Evolutionary conservation across 1,284 basidiomycete species (phyloP), one percentile per base, ranked within the genome.

Genomic region (Mrakiaceae sp.): DNA sequence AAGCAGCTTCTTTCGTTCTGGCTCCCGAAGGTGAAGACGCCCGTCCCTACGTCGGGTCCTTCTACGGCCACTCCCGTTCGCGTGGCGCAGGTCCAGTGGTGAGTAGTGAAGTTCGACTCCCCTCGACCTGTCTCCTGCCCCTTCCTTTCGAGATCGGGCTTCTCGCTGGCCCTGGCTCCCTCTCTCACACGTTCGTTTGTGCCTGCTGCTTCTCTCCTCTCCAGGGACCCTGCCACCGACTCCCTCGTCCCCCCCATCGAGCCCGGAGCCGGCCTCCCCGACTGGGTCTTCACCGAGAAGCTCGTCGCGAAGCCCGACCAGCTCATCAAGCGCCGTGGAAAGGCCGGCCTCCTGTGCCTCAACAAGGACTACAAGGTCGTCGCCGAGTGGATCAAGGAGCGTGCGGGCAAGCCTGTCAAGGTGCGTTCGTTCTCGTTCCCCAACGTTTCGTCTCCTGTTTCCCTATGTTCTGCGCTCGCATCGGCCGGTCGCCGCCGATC

Each of bases 241-340:
- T 78, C 85, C 46, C 85, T 96, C 80, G 90, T 88, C 51, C 77
- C 77, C 56, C 72, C 74, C 60, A 75, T 78, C 70, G 70, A 74
- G 69, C 84, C 90, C 64, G 87, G 87, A 69, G 81, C 78, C 61
- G 81, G 84, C 72, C 81, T 92, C 67, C 88, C 88, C 57, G 77
- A 81, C 69, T 91, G 94, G 94, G 89, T 98, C 64, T 86, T 86
- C 80, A 82, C 80, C 73, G 73, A 85, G 71, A 91, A 92, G 81
- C 88, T 94, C 74, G 90, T 95, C 73, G 88, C 85, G 43, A 93
- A 95, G 79, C 90, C 90, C 60, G 96, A 98, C 80, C 94, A 98
- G 80, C 87, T 98, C 77, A 98, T 98, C 84, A 98, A 98, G 82
- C 89, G 95, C 72, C 88, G 96, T 71, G 96, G 96, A 72, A 98